Evolutionary conservation across 441 rosid genomes (phyloP).

Genomic region (Syzygium malaccense): DNA sequence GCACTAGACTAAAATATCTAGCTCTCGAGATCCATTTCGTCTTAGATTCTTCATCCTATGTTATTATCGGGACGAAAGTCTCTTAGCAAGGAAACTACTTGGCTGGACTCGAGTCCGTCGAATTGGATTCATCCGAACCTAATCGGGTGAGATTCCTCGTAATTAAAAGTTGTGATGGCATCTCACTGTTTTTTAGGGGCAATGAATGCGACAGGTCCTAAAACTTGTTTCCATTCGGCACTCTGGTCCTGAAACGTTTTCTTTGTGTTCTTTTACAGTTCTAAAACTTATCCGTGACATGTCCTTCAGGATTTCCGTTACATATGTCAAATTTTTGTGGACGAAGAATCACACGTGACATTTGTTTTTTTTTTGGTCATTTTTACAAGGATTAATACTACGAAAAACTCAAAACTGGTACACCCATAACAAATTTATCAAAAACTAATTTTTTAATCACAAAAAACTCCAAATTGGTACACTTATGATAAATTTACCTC

Average conservation of each 20-base stretch:
- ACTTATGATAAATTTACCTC: no score
- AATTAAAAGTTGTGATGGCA: neutral
- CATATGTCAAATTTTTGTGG: no score
- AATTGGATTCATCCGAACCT: neutral
- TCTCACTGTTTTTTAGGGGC: neutral
- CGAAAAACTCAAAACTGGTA: no score
- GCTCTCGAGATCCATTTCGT: neutral
- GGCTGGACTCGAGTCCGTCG: rapidly evolving
- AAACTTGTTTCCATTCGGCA: neutral
- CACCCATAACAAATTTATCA: rapidly evolving
- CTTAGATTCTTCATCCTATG: neutral
- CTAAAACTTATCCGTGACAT: no score
- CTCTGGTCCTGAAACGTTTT: neutral
- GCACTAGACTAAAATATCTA: neutral
- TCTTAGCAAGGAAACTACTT: neutral
- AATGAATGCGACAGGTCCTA: neutral
- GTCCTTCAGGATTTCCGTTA: no score
- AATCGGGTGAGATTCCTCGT: neutral
- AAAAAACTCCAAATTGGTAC: no score
- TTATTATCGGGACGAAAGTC: neutral
- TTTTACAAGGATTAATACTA: no score
- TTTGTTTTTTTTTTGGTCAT: no score
- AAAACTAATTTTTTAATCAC: no score
- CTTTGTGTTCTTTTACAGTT: no score
- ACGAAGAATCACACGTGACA: no score